phyloP scores from a whole-genome alignment of 352 stramenopile species.

The Blastocystis sp. region DNA sequence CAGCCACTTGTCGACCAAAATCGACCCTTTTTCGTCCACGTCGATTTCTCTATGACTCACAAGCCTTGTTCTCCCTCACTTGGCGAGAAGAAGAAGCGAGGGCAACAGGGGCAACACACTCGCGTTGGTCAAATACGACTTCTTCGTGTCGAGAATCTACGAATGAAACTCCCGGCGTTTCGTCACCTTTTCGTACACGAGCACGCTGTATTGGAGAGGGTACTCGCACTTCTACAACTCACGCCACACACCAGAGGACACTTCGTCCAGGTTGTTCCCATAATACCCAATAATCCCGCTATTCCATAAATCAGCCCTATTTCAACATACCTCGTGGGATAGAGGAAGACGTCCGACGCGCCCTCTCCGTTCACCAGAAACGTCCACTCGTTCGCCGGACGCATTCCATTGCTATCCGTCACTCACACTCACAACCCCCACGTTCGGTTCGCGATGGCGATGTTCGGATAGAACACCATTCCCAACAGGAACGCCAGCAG shows the following conservation, averaged over 20 bases:
- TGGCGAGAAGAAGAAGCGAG: constrained; percentile 23
- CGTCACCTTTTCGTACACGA: constrained; percentile 55
- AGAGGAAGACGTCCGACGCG: constrained; percentile 23
- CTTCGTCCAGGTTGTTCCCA: constrained; percentile 23
- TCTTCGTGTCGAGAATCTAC: constrained; percentile 64
- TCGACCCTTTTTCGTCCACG: constrained; percentile 14
- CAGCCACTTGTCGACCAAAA: constrained; percentile 60
- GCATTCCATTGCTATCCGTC: constrained; percentile 61
- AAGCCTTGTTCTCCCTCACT: background rate
- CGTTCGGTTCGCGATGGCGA: constrained; percentile 47
- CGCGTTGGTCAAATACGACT: constrained; percentile 47
- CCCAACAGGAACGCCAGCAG: constrained; percentile 45
- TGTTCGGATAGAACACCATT: constrained; percentile 38
- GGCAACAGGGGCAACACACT: constrained; percentile 27
- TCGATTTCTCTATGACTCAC: constrained; percentile 59
- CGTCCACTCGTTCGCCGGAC: constrained; percentile 40
- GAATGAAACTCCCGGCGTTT: background rate
- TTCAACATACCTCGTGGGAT: constrained; percentile 55
- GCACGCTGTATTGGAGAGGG: constrained; percentile 6
- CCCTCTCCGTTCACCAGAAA: constrained; percentile 13
- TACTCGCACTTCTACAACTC: constrained; percentile 52
- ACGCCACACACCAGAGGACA: background rate
- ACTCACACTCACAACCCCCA: background rate
- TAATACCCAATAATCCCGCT: constrained; percentile 65
- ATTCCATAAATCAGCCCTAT: background rate